Base-by-base conservation (phyloP, 2,329 filamentous ascomycete genomes). In the Trichoderma atrobrunneum region DNA sequence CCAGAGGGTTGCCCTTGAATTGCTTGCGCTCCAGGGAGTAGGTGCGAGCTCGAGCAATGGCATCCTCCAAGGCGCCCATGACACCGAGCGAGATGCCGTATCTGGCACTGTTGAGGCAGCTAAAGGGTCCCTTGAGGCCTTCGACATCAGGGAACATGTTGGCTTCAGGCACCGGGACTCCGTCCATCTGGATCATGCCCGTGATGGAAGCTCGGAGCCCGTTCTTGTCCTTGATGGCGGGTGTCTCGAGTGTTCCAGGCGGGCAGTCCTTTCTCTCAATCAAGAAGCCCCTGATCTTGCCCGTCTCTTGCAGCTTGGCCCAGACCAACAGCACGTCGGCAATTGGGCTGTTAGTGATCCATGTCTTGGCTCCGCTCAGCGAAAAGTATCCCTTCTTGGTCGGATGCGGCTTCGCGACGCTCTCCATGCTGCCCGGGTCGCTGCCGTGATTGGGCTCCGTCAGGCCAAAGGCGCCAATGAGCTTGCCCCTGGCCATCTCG, bases 141-240 rank as follows among this genome's bases (percentile, higher is more conserved):
- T 97, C 93, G 6, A 97, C 88, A 1, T 93, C 89, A 1, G 95
- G 95, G 78, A 99, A 94, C 94, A 99, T 97, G 84, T 98, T 97
- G 77, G 90, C 93, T 76, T 91, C 90, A 0, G 94, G 91, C 0
- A 99, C 94, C 0, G 96, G 95, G 76, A 93, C 95, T 74, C 92
- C 90, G 75, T 98, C 95, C 79, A 99, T 88, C 77, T 97, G 94
- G 76, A 99, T 98, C 96, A 98, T 98, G 72, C 96, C 96, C 0
- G 96, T 99, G 74, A 98, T 92, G 14, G 93, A 97, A 14, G 96
- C 96, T 72, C 96, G 88, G 36, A 99, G 89, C 2, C 95, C 96
- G 74, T 93, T 98, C 88, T 99, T 99, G 85, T 98, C 90, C 85
- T 97, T 97, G 81, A 99, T 92, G 14, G 92, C 85, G 1, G 96